These are phyloP conservation scores for Solanum etuberosum DNA, from an alignment of 257 asterid species.

Conservation along the genomic window DNA sequence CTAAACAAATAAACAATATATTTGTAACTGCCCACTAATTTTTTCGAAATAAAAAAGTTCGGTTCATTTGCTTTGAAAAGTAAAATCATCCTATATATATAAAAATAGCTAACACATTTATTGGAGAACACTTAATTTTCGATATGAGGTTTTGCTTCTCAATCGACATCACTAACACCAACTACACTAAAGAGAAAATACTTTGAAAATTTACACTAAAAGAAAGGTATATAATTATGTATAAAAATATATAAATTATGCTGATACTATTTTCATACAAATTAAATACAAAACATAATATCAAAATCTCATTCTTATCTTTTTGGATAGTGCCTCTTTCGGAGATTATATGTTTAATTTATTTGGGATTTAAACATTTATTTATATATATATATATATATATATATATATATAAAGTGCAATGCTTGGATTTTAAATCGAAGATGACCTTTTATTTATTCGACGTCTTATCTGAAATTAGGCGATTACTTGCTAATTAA, in stretches of 20 bases:
- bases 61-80: background rate
- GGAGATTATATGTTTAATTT: background rate
- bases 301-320: background rate
- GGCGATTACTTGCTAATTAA: background rate
- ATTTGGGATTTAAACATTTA: background rate
- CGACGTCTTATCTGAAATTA: background rate
- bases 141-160: background rate
- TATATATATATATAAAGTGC: no score
- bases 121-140: background rate
- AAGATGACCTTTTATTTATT: background rate
- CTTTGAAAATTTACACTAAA: background rate
- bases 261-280: background rate
- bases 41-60: background rate
- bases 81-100: background rate
- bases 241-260: background rate
- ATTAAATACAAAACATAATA: background rate
- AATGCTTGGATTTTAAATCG: background rate
- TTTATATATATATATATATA: background rate
- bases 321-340: background rate
- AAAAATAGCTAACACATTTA: background rate
- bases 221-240: background rate
- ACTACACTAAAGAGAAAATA: background rate
- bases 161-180: background rate
- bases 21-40: background rate
- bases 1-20: background rate